Conservation (phyloP, 2,329 filamentous ascomycete genomes). For the Alternaria longipes region DNA sequence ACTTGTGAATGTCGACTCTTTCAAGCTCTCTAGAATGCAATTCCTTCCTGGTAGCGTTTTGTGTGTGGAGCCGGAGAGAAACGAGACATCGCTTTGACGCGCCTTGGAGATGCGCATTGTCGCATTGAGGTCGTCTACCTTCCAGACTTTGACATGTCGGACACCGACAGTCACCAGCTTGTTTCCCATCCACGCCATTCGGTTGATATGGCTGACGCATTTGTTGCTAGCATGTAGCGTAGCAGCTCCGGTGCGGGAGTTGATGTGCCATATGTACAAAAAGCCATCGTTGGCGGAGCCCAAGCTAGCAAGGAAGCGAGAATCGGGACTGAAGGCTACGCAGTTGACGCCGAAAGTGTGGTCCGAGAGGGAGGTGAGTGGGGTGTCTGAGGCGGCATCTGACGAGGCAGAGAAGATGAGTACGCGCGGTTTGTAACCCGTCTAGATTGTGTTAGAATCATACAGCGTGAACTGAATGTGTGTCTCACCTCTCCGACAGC, state of each 20-base stretch:
- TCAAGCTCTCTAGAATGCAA: constrained; percentile 80
- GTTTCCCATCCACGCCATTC: constrained; percentile 90
- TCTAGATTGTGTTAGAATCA: constrained; percentile 59
- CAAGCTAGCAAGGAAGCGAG: constrained; percentile 85
- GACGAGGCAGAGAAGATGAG: constrained; percentile 83
- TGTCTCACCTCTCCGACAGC: constrained; percentile 81
- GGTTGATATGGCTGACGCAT: constrained; percentile 85
- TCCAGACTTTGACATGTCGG: constrained; percentile 93
- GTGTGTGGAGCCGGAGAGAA: constrained; percentile 54
- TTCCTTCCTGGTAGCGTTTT: constrained; percentile 87
- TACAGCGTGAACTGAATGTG: neutral
- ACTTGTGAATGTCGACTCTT: constrained; percentile 86
- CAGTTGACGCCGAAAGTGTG: constrained; percentile 89
- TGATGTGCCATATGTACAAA: constrained; percentile 88
- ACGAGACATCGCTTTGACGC: constrained; percentile 51
- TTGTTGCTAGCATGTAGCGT: constrained; percentile 87
- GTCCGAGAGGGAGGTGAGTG: constrained; percentile 85
- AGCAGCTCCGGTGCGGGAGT: constrained; percentile 80
- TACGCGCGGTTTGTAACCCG: constrained; percentile 90
- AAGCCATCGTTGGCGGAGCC: constrained; percentile 93
- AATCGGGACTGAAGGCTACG: constrained; percentile 89
- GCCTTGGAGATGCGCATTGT: constrained; percentile 56
- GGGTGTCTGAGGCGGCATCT: constrained; percentile 80
- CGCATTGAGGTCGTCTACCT: constrained; percentile 72
- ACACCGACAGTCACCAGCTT: constrained; percentile 86